A percentile compares a stretch with the other conserved stretches of the same genome.
Conservation (phyloP, 2,329 filamentous ascomycete genomes). For the Trichoderma gracile region DNA sequence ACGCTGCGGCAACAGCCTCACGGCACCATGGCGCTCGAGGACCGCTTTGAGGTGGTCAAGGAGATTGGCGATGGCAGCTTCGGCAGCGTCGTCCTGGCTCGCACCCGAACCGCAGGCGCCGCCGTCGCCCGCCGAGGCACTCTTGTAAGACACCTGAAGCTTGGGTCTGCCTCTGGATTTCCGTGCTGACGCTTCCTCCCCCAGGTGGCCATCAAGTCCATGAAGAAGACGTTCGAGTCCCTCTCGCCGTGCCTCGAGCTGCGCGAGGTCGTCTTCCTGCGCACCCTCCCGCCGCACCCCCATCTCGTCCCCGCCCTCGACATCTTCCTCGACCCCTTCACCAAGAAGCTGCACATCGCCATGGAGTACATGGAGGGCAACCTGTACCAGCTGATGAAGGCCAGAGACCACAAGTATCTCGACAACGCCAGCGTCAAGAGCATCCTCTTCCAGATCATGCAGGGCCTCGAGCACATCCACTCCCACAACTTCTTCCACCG, state of each 20-base stretch:
- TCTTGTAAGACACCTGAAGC: conserved; percentile 63
- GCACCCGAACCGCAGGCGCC: conserved; percentile 87
- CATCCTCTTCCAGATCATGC: conserved; percentile 95
- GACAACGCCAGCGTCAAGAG: conserved; percentile 94
- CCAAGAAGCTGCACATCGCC: conserved; percentile 92
- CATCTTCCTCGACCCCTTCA: conserved; percentile 96
- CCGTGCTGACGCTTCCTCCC: conserved; percentile 27
- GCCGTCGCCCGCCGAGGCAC: conserved; percentile 87
- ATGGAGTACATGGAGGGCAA: conserved; percentile 99
- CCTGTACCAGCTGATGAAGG: conserved; percentile 98
- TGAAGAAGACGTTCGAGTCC: conserved; percentile 99
- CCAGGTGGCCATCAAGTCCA: conserved; percentile 97
- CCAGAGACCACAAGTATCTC: conserved; percentile 89
- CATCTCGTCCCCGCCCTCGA: conserved; percentile 97
- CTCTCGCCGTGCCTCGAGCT: conserved; percentile 88
- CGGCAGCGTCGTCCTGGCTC: conserved; percentile 88
- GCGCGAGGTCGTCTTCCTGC: conserved; percentile 93
- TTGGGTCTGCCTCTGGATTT: too few relatives aligned
- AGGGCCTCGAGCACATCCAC: conserved; percentile 95
- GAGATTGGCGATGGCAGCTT: conserved; percentile 99
- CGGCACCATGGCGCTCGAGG: conserved; percentile 71
- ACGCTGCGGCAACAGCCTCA: conserved; percentile 67
- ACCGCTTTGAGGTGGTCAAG: conserved; percentile 95
- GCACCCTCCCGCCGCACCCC: conserved; percentile 80
- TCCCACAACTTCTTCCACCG: conserved; percentile 97